Evolutionary conservation across 768 basidiomycete genomes (phyloP).

Genomic region (Leucosporidium yakuticum): DNA sequence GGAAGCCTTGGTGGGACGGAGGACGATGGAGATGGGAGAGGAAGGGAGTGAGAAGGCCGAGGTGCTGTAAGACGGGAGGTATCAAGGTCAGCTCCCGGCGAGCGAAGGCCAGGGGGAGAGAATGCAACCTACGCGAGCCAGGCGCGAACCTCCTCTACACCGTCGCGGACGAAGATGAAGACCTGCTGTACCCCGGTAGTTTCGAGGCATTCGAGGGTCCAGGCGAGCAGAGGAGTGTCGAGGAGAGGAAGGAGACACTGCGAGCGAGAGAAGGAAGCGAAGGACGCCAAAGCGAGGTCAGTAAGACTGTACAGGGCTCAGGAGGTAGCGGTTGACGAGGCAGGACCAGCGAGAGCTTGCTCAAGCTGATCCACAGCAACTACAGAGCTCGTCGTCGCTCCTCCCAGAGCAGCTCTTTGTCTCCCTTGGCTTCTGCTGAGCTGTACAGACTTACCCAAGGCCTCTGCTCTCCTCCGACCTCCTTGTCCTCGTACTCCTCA

Average conservation of each 20-base stretch:
- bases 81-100: background rate
- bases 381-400: background rate
- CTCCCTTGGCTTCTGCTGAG: background rate
- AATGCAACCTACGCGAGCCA: slow-evolving; percentile 66
- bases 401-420: background rate
- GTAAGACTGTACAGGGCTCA: background rate
- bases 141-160: slow-evolving; percentile 74
- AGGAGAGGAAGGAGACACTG: slow-evolving; percentile 90
- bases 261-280: background rate
- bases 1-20: slow-evolving; percentile 78
- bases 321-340: no score
- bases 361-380: no score
- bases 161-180: slow-evolving; percentile 88
- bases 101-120: background rate
- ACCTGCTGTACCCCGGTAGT: slow-evolving; percentile 95
- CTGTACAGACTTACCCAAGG: slow-evolving; percentile 61
- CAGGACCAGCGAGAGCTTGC: background rate
- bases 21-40: slow-evolving; percentile 71
- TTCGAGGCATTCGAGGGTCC: slow-evolving; percentile 92
- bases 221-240: slow-evolving; percentile 85
- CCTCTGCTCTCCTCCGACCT: slow-evolving; percentile 59
- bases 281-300: no score
- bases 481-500: slow-evolving; percentile 29
- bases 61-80: slow-evolving; percentile 7
- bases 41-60: slow-evolving; percentile 18